A percentile compares a stretch with the other conserved stretches of the same genome.
Evolutionary conservation across 495 filamentous ascomycete genomes (phyloP).

Genomic region (Barbatosphaeria neglecta): DNA sequence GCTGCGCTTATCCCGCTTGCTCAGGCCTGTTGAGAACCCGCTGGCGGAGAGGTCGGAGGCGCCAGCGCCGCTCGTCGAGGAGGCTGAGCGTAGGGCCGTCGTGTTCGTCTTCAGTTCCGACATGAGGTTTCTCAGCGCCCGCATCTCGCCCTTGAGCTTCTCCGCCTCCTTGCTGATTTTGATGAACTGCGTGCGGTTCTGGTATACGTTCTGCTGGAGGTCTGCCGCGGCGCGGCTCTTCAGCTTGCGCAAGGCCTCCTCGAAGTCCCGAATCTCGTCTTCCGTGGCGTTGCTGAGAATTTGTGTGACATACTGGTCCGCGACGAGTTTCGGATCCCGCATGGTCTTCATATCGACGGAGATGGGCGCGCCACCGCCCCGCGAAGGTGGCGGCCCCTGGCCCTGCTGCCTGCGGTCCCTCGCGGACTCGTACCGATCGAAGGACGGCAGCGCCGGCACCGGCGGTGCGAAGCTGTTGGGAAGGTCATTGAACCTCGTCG

Average conservation of each 20-base stretch:
- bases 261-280: constrained; percentile 79
- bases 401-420: constrained; percentile 24
- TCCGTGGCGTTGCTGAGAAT: constrained; percentile 88
- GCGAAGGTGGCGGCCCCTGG: constrained; percentile 30
- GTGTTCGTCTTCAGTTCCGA: constrained; percentile 69
- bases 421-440: constrained; percentile 41
- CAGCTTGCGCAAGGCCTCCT: constrained; percentile 60
- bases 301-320: constrained; percentile 66
- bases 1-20: constrained; percentile 58
- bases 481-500: constrained; percentile 72
- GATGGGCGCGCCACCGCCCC: constrained; percentile 34
- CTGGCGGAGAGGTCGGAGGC: constrained; percentile 8
- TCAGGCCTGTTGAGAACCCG: constrained; percentile 37
- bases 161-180: constrained; percentile 98
- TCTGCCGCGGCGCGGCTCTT: constrained; percentile 77
- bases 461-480: constrained; percentile 59
- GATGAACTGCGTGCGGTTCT: constrained; percentile 97
- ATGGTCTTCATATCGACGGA: constrained; percentile 60
- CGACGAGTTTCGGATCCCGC: constrained; percentile 65
- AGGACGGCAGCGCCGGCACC: constrained; percentile 49
- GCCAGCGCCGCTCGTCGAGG: constrained; percentile 35
- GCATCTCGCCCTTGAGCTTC: constrained; percentile 94
- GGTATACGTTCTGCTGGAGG: constrained; percentile 91
- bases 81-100: constrained; percentile 60
- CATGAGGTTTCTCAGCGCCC: constrained; percentile 75